A percentile compares a stretch with the other conserved stretches of the same genome.
phyloP scores from a whole-genome alignment of 805 yeast species.

The Candida arabinofermentans region DNA sequence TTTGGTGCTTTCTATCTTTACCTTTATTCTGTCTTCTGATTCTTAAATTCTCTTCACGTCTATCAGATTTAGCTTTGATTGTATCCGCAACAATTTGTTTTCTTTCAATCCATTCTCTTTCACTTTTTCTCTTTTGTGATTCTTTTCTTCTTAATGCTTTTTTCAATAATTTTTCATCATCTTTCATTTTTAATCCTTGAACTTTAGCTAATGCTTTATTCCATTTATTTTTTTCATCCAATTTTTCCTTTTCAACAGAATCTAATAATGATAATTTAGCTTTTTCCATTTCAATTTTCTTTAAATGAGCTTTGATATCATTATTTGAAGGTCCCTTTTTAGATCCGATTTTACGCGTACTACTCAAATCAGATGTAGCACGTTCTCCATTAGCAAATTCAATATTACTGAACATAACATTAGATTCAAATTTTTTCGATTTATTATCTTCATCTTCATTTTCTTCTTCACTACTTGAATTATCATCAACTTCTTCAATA shows the following conservation, averaged over 20 bases:
- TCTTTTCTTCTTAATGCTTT: slow-evolving; percentile 84
- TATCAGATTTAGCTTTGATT: slow-evolving; percentile 69
- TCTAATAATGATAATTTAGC: slow-evolving; percentile 56
- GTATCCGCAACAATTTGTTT: slow-evolving; percentile 74
- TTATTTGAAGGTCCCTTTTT: slow-evolving; percentile 82
- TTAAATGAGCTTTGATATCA: slow-evolving; percentile 80
- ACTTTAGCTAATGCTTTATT: slow-evolving; percentile 76
- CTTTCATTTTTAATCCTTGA: slow-evolving; percentile 84
- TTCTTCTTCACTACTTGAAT: slow-evolving; percentile 37
- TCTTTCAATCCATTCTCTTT: slow-evolving; percentile 89
- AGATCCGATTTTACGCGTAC: slow-evolving; percentile 52
- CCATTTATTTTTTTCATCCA: slow-evolving; percentile 80
- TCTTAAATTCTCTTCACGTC: slow-evolving; percentile 88
- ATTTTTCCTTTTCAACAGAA: slow-evolving; percentile 53
- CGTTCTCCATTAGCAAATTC: slow-evolving; percentile 78
- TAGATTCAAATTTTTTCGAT: slow-evolving; percentile 31
- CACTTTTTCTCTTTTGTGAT: slow-evolving; percentile 78
- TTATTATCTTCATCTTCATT: slow-evolving; percentile 32
- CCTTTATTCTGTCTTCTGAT: slow-evolving; percentile 85
- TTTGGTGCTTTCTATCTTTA: slow-evolving; percentile 68
- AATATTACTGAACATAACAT: slow-evolving; percentile 75
- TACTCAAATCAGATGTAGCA: slow-evolving; percentile 67
- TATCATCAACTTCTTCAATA: slow-evolving; percentile 35
- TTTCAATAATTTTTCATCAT: slow-evolving; percentile 82
- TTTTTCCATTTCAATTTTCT: slow-evolving; percentile 70